A percentile compares a stretch with the other conserved stretches of the same genome.
Evolutionary conservation across 441 rosid genomes (phyloP).

Genomic region (Populus trichocarpa): DNA sequence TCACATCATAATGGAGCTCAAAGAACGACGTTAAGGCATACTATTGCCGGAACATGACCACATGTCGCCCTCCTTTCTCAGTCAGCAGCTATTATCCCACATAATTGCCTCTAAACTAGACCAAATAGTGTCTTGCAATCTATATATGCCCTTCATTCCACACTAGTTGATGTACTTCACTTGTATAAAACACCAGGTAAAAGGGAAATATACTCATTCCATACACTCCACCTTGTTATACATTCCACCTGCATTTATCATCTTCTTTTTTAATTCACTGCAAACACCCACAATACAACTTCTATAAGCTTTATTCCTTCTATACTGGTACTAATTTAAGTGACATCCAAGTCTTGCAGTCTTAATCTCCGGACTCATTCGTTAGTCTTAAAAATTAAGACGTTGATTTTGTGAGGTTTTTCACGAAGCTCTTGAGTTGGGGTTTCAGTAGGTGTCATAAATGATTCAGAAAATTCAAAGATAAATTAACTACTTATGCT

Average conservation of each 20-base stretch:
- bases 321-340: no score
- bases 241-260: background rate
- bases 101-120: no score
- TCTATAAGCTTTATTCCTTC: no score
- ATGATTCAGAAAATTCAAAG: constrained; percentile 3
- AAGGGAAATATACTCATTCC: background rate
- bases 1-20: background rate
- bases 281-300: no score
- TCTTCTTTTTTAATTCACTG: no score
- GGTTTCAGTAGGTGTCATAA: background rate
- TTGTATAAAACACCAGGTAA: background rate
- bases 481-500: background rate
- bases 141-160: background rate
- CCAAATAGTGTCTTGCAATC: background rate
- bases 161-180: background rate
- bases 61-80: no score
- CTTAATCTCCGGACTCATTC: background rate
- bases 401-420: no score
- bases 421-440: no score
- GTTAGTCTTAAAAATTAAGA: no score
- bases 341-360: background rate
- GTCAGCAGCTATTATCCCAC: no score
- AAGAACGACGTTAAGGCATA: no score
- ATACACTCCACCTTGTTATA: background rate
- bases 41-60: no score